These are phyloP conservation scores for Podaxis carcinomalis DNA, from an alignment of 768 basidiomycete genomes.

Conservation along the genomic window DNA sequence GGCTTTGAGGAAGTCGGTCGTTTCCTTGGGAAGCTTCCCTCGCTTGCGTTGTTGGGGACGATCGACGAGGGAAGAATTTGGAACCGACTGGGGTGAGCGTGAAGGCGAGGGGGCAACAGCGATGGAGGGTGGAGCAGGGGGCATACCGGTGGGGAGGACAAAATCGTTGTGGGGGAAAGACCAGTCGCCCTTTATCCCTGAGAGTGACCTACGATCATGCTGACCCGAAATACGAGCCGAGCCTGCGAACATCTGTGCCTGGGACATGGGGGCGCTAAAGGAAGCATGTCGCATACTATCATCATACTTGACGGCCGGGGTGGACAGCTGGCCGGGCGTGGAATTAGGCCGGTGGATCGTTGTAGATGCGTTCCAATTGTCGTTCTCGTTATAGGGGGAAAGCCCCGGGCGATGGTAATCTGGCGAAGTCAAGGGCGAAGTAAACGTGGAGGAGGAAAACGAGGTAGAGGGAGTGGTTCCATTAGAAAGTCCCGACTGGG, in stretches of 20 bases:
- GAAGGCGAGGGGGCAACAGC: conserved; percentile 43
- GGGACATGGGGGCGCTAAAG: conserved; percentile 54
- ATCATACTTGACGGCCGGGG: conserved; percentile 61
- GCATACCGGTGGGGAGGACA: conserved; percentile 42
- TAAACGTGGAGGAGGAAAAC: conserved; percentile 45
- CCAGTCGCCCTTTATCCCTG: conserved; percentile 69
- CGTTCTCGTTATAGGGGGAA: conserved; percentile 44
- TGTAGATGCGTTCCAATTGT: conserved; percentile 52
- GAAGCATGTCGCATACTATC: conserved; percentile 67
- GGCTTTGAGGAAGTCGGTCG: conserved; percentile 83
- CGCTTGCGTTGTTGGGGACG: conserved; percentile 72
- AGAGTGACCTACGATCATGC: conserved; percentile 54
- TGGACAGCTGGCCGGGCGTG: conserved; percentile 55
- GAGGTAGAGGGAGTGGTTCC: conserved; percentile 49
- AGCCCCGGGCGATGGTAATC: conserved; percentile 40
- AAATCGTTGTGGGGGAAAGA: conserved; percentile 60
- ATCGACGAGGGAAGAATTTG: conserved; percentile 61
- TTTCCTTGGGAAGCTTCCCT: conserved; percentile 87
- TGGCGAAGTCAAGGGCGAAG: conserved; percentile 43
- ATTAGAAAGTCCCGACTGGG: conserved; percentile 46
- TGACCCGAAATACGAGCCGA: conserved; percentile 71
- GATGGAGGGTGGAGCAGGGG: conserved; percentile 39
- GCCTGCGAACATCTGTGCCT: conserved; percentile 60
- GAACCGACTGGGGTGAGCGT: conserved; percentile 48
- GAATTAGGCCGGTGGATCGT: conserved; percentile 66